phyloP scores from a whole-genome alignment of 192 early-diverging fungal species.

The Backusella sp. region DNA sequence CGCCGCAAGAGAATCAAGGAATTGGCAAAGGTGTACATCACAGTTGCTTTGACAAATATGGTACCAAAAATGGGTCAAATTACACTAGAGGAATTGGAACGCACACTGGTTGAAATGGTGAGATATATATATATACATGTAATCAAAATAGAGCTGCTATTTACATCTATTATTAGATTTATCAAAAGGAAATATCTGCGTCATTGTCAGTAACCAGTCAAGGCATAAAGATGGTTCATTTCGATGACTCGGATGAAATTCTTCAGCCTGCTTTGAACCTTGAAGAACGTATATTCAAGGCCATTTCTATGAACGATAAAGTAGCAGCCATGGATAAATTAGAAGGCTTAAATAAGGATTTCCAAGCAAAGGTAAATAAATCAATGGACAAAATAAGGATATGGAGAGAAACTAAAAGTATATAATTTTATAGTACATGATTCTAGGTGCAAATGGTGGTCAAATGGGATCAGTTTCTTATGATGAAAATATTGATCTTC shows the following conservation, averaged over 20 bases:
- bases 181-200: conserved; percentile 49
- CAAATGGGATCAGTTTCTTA: neutral
- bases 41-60: conserved; percentile 71
- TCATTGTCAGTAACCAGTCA: conserved; percentile 45
- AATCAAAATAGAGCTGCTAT: neutral
- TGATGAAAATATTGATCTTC: conserved; percentile 27
- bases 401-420: neutral
- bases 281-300: conserved; percentile 43
- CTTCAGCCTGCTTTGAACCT: conserved; percentile 45
- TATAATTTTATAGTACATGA: conserved; percentile 18
- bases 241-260: conserved; percentile 57
- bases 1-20: conserved; percentile 62
- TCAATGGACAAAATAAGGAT: neutral
- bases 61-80: conserved; percentile 49
- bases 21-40: conserved; percentile 76
- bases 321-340: conserved; percentile 44
- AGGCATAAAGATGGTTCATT: conserved; percentile 65
- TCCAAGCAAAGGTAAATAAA: conserved; percentile 40
- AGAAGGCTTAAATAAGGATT: conserved; percentile 48
- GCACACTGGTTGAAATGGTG: conserved; percentile 62
- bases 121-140: neutral
- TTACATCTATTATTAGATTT: conserved; percentile 36
- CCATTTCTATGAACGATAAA: conserved; percentile 27
- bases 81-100: conserved; percentile 48
- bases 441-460: conserved; percentile 17